Evolutionary conservation across 495 filamentous ascomycete species (phyloP).

Genomic region (Neurospora sublineolata): DNA sequence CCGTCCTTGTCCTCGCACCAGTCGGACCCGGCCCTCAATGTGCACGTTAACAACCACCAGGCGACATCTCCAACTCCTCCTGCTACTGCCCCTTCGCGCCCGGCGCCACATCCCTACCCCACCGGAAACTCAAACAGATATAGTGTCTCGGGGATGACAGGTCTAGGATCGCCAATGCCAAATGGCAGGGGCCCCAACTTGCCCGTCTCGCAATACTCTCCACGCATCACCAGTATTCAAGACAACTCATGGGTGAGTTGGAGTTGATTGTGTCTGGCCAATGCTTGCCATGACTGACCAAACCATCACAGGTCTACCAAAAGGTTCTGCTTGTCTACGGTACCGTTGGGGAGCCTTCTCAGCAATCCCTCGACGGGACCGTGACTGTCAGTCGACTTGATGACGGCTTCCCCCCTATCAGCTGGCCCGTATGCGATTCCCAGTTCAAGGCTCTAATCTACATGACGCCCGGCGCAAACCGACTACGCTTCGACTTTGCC

Average conservation of each 20-base stretch:
- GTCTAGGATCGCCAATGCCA: constrained; percentile 44
- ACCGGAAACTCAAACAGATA: constrained; percentile 26
- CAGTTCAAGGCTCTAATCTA: constrained; percentile 84
- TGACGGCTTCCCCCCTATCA: constrained; percentile 66
- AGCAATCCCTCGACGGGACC: constrained; percentile 63
- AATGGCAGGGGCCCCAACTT: constrained; percentile 39
- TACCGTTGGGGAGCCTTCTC: constrained; percentile 59
- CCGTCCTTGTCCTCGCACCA: constrained; percentile 29
- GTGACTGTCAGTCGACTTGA: constrained; percentile 72
- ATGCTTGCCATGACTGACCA: constrained; percentile 1
- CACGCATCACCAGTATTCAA: constrained; percentile 59
- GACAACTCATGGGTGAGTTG: constrained; percentile 70
- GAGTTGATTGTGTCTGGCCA: constrained; percentile 1
- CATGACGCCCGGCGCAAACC: constrained; percentile 78
- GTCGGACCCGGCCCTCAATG: constrained; percentile 37
- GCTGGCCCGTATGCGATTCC: constrained; percentile 76
- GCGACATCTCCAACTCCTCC: constrained; percentile 27
- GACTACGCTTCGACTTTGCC: constrained; percentile 71
- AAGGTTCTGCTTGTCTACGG: constrained; percentile 75
- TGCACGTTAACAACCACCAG: constrained; percentile 30
- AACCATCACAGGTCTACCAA: constrained; percentile 60
- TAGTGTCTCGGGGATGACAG: constrained; percentile 43
- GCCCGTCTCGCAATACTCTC: constrained; percentile 64
- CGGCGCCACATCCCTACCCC: constrained; percentile 32
- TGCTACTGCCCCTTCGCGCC: constrained; percentile 20